These are phyloP conservation scores for Pythium brachiatum DNA, from an alignment of 352 stramenopile genomes.

Conservation along the genomic window DNA sequence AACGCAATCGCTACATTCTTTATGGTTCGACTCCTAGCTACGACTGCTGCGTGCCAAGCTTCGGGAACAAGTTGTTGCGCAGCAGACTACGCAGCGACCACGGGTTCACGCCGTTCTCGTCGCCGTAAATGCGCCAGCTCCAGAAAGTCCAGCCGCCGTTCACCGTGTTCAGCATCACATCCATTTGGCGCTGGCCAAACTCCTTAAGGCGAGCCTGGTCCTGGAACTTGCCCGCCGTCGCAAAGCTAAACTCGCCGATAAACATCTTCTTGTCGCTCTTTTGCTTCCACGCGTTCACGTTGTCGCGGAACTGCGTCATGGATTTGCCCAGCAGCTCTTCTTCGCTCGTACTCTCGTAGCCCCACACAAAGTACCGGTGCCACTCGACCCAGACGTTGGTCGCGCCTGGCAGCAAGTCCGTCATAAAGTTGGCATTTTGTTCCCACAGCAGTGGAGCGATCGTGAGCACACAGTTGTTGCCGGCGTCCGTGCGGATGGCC, in stretches of 20 bases:
- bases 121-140: constrained; percentile 67
- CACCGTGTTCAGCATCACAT: constrained; percentile 46
- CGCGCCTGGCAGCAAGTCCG: constrained; percentile 52
- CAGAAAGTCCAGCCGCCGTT: constrained; percentile 73
- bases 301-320: constrained; percentile 45
- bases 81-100: constrained; percentile 66
- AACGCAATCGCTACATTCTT: too few relatives aligned
- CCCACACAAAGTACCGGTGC: constrained; percentile 84
- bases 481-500: constrained; percentile 39
- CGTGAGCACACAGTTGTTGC: constrained; percentile 64
- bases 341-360: constrained; percentile 59
- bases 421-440: constrained; percentile 45
- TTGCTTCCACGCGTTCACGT: constrained; percentile 40
- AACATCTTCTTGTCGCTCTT: constrained; percentile 40
- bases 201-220: constrained; percentile 43
- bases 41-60: neutral
- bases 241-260: constrained; percentile 64
- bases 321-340: constrained; percentile 42
- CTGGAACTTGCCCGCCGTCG: constrained; percentile 58
- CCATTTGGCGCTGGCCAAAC: constrained; percentile 44
- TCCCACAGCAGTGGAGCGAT: constrained; percentile 52
- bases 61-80: constrained; percentile 33
- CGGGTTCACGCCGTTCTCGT: constrained; percentile 53
- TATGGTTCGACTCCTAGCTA: too few relatives aligned
- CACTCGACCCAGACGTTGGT: constrained; percentile 85